phyloP scores from a whole-genome alignment of 2,329 filamentous ascomycete species.

The Xylaria sp. region DNA sequence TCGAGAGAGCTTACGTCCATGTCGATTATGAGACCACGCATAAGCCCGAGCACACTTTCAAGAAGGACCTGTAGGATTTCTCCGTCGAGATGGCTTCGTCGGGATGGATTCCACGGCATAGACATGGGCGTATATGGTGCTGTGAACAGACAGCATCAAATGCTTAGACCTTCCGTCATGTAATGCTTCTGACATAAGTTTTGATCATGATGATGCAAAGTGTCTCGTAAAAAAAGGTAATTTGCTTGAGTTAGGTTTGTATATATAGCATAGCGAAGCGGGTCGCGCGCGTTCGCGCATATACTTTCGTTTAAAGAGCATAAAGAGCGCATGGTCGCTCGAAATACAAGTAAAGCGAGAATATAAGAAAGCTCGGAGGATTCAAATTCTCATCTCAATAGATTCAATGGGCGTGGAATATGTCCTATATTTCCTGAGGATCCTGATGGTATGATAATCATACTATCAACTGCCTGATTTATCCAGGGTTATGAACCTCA shows the following conservation, averaged over 20 bases:
- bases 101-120: background rate
- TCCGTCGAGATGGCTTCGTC: background rate
- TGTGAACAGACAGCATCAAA: background rate
- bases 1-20: conserved; percentile 95
- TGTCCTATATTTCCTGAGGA: background rate
- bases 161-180: background rate
- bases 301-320: background rate
- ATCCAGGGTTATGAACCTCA: background rate
- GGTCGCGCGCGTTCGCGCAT: background rate
- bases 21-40: conserved; percentile 98
- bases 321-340: background rate
- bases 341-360: background rate
- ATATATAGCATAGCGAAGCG: background rate
- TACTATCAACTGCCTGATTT: background rate
- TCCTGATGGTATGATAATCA: background rate
- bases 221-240: background rate
- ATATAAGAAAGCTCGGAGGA: background rate
- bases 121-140: background rate
- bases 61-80: conserved; percentile 66
- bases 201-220: background rate
- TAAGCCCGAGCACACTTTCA: conserved; percentile 81
- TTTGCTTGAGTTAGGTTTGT: background rate
- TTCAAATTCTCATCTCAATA: too few species aligned
- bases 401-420: too few species aligned
- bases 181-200: background rate